Percentiles rank a stretch among this genome's conserved stretches.
Conservation (phyloP, 2,329 filamentous ascomycete species). For the Colletotrichum tanaceti region DNA sequence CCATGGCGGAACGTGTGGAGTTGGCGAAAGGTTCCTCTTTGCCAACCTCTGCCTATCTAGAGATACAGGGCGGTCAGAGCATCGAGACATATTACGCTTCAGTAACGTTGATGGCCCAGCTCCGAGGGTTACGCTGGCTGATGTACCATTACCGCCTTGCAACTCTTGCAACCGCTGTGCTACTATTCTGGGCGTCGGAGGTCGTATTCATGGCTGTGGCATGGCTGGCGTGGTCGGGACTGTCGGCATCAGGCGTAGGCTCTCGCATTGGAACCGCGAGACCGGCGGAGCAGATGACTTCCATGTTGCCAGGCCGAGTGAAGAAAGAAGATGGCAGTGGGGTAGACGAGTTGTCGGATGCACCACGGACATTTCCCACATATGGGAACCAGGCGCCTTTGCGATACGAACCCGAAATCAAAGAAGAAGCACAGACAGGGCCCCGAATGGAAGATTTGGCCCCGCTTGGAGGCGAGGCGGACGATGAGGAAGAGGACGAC, state of each 20-base stretch:
- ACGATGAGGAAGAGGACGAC: slow-evolving; percentile 53
- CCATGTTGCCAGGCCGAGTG: slow-evolving; percentile 8
- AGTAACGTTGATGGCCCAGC: slow-evolving; percentile 78
- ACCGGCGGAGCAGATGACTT: slow-evolving; percentile 1
- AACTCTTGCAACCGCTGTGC: slow-evolving; percentile 75
- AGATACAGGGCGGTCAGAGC: slow-evolving; percentile 74
- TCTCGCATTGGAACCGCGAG: slow-evolving; percentile 42
- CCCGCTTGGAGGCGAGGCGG: slow-evolving; percentile 55
- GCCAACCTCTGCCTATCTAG: slow-evolving; percentile 64
- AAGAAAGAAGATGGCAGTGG: slow-evolving; percentile 48
- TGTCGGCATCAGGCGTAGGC: slow-evolving; percentile 36
- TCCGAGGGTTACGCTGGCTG: slow-evolving; percentile 81
- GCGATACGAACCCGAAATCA: slow-evolving; percentile 54
- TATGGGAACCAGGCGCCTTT: slow-evolving; percentile 55
- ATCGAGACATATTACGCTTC: slow-evolving; percentile 81
- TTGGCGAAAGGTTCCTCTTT: slow-evolving; percentile 63
- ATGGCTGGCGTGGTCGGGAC: slow-evolving; percentile 67
- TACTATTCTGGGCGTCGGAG: slow-evolving; percentile 81
- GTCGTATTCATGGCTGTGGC: slow-evolving; percentile 73
- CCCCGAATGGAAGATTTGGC: slow-evolving; percentile 50
- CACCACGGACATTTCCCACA: slow-evolving; percentile 57
- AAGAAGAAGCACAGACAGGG: slow-evolving; percentile 46
- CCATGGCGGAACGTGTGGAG: slow-evolving; percentile 78
- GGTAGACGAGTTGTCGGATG: slow-evolving; percentile 53
- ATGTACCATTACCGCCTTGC: slow-evolving; percentile 87